Base-by-base conservation (phyloP, 2,329 filamentous ascomycete species). In the Colletotrichum sp. region DNA sequence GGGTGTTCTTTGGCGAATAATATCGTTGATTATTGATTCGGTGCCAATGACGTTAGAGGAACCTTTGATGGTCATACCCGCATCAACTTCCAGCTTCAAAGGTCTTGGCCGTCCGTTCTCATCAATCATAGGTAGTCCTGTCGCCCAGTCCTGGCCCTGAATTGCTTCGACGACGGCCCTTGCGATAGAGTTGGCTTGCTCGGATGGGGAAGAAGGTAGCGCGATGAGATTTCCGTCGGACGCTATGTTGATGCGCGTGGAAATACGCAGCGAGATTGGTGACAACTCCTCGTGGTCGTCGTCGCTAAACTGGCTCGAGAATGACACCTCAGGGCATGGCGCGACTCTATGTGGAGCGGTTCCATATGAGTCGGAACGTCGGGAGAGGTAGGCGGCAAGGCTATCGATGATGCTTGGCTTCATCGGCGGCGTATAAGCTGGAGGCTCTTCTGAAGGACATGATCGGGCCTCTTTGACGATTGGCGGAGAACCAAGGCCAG, bases 381-480 rank as follows among this genome's bases (percentile, higher is more conserved):
- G 57, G 3, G 66, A 18, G 34, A 73, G 36, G 5, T n/a, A 63
- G 12, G 71, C 16, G 8, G 66, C 95, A 0, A 97, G 96, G 74
- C 89, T 89, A 69, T 85, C 83, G 93, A 96, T 88, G 28, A 90
- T 85, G 64, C 95, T 94, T 60, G 93, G 88, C 52, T 9, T 68
- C 16, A 59, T 34, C 10, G 74, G 36, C 2, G 77, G 72, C 13
- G 71, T 71, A 32, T 79, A 79, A 9, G 77, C 77, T 16, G 78
- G 78, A 32, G 77, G 78, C 21, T 72, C 61, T 9, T 76, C 66
- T 57, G 32, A 39, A 10, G 39, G 24, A 21, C 43, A 21, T n/a
- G 71, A 12, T 7, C 32, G 18, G 9, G n/a, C 34, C 13, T 70
- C 63, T 18, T 77, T 78, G 10, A 68, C 63, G 12, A 24, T 55